Evolutionary conservation across 352 stramenopile species (phyloP).

Genomic region (Phytopythium boreale): DNA sequence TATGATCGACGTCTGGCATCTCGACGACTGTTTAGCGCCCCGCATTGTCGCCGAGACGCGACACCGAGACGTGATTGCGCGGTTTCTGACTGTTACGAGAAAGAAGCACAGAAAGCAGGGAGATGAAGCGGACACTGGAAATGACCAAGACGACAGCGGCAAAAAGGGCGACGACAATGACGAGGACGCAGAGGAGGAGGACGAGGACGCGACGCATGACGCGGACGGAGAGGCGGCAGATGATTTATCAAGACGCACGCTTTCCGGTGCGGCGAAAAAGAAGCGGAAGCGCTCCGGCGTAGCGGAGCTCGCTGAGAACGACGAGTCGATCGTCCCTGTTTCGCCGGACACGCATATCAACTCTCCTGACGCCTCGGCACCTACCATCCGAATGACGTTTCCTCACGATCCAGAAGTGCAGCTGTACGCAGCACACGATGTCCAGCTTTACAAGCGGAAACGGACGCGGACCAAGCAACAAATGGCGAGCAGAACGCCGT

Average conservation of each 20-base stretch:
- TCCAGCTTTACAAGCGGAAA: conserved; percentile 62
- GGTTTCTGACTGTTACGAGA: conserved; percentile 47
- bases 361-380: conserved; percentile 37
- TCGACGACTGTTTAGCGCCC: conserved; percentile 43
- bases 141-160: conserved; percentile 33
- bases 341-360: conserved; percentile 76
- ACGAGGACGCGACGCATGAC: conserved; percentile 48
- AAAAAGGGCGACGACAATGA: conserved; percentile 55
- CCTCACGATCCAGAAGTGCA: conserved; percentile 37
- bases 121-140: conserved; percentile 32
- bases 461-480: conserved; percentile 27
- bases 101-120: conserved; percentile 34
- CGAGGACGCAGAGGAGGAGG: conserved; percentile 54
- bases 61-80: conserved; percentile 53
- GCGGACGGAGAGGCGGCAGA: conserved; percentile 38
- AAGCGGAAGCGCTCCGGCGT: conserved; percentile 47
- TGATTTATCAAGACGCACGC: conserved; percentile 24
- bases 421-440: conserved; percentile 36
- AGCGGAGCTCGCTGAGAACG: conserved; percentile 38
- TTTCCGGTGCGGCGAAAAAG: conserved; percentile 30
- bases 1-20: conserved; percentile 77
- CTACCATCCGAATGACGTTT: conserved; percentile 59
- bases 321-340: conserved; percentile 55
- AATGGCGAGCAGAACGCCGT: conserved; percentile 6
- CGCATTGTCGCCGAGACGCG: conserved; percentile 64